Evolutionary conservation across 305 asterid genomes (phyloP).

Genomic region (Andrographis paniculata): DNA sequence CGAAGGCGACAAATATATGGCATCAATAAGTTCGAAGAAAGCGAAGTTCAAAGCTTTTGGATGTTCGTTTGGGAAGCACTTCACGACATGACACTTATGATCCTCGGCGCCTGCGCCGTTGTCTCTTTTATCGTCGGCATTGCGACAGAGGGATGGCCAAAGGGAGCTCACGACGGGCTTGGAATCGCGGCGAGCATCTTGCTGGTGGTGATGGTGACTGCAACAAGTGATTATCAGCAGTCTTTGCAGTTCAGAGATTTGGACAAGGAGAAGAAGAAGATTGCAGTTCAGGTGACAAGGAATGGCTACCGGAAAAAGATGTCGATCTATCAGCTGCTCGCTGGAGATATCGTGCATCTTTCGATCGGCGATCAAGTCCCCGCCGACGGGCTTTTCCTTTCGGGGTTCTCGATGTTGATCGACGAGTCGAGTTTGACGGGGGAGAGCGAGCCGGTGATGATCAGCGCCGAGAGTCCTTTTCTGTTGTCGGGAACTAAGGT

Average conservation of each 20-base stretch:
- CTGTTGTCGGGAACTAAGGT: slow-evolving; percentile 90
- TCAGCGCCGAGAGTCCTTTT: slow-evolving; percentile 50
- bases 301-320: slow-evolving; percentile 59
- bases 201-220: slow-evolving; percentile 82
- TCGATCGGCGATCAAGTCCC: slow-evolving; percentile 94
- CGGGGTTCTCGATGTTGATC: slow-evolving; percentile 69
- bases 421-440: slow-evolving; percentile 92
- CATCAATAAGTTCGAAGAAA: slow-evolving; percentile 54
- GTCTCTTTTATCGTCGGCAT: slow-evolving; percentile 77
- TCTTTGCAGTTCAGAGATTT: slow-evolving; percentile 76
- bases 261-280: slow-evolving; percentile 88
- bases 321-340: slow-evolving; percentile 61
- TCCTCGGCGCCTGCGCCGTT: slow-evolving; percentile 74
- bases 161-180: slow-evolving; percentile 87
- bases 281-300: slow-evolving; percentile 71
- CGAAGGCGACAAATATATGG: slow-evolving; percentile 49
- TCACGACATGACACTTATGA: slow-evolving; percentile 89
- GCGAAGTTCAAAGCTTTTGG: slow-evolving; percentile 54
- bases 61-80: slow-evolving; percentile 84
- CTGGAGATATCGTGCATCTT: slow-evolving; percentile 89
- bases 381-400: slow-evolving; percentile 77
- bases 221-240: slow-evolving; percentile 81
- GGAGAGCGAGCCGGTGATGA: slow-evolving; percentile 88
- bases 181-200: slow-evolving; percentile 84
- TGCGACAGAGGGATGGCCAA: slow-evolving; percentile 91